Base-by-base conservation (phyloP, 257 asterid species). In the Solanum microdontum region DNA sequence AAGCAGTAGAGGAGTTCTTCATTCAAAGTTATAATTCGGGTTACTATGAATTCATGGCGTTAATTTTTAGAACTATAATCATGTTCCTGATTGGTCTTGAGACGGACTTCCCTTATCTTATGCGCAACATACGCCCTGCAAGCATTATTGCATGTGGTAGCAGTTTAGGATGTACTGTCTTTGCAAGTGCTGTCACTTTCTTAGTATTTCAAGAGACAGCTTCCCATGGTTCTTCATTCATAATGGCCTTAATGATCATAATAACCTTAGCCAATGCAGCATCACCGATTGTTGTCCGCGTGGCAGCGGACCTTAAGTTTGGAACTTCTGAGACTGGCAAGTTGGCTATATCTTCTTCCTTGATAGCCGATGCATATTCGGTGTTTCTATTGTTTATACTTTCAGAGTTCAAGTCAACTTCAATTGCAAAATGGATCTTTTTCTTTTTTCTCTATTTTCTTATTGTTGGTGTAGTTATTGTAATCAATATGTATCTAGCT, bases 1-100 rank as follows among this genome's bases (percentile, higher is more conserved):
- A 82, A 0, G 7, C 14, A 6, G 92, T 96, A 14, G 92, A 88
- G 62, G 26, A 69, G 0, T 97, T 95, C 92, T 96, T 97, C 89
- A 93, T 96, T 60, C 91, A 90, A 87, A 91, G 90, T 80, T 92
- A 93, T 15, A 92, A 94, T 3, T 88, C 88, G 14, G 99, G 94
- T 90, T 94, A 95, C 93, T 97, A 93, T 23, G 99, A 96, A 88
- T 92, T 98, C 85, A 88, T 97, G 95, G 94, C 94, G 8, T 87
- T 97, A 84, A 93, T 92, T 33, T 90, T 98, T 28, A 91, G 99
- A 89, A 95, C 94, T 62, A 86, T 95, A n/a, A 96, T 96, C 93
- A 97, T 97, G 99, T 97, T 96, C 88, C 89, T 96, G 23, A 94
- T 97, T 5, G 99, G 99, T 87, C 97, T 97, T 5, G 99, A 96